A percentile compares a stretch with the other conserved stretches of the same genome.
Conservation (phyloP, 345 rosid species). For the Mercurialis annua region DNA sequence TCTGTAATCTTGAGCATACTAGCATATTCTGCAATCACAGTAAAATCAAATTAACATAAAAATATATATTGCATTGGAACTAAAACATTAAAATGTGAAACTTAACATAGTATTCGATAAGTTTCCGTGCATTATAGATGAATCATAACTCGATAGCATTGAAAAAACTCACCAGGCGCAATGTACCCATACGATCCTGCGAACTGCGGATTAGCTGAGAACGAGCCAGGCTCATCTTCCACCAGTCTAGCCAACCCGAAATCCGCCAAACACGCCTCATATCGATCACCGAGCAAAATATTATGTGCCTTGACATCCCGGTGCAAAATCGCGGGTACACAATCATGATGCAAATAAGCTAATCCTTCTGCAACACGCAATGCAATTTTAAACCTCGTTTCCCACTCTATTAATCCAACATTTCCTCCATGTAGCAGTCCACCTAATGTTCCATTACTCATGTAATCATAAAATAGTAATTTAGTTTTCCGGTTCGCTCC, state of each 20-base stretch:
- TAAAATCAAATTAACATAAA: too few species aligned
- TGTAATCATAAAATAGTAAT: slow-evolving; percentile 65
- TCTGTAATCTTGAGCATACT: slow-evolving; percentile 59
- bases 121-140: too few species aligned
- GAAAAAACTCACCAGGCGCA: slow-evolving; percentile 64
- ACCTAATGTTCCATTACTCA: slow-evolving; percentile 64
- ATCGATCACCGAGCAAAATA: slow-evolving; percentile 57
- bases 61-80: too few species aligned
- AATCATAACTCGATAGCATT: not conserved
- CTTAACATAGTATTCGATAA: too few species aligned
- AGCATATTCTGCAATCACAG: slow-evolving; percentile 55
- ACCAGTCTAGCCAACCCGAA: slow-evolving; percentile 77
- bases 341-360: slow-evolving; percentile 81
- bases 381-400: slow-evolving; percentile 59
- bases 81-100: too few species aligned
- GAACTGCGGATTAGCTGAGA: slow-evolving; percentile 51
- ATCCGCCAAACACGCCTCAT: slow-evolving; percentile 77
- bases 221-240: slow-evolving; percentile 42
- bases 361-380: slow-evolving; percentile 77
- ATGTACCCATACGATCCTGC: slow-evolving; percentile 96
- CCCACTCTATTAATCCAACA: slow-evolving; percentile 52
- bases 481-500: slow-evolving; percentile 65
- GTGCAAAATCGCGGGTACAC: slow-evolving; percentile 77
- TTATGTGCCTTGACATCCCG: slow-evolving; percentile 84
- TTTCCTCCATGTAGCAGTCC: slow-evolving; percentile 49